Percentiles rank a stretch among this genome's conserved stretches.
Conservation (phyloP, 257 asterid genomes). For the Solanum okadae region DNA sequence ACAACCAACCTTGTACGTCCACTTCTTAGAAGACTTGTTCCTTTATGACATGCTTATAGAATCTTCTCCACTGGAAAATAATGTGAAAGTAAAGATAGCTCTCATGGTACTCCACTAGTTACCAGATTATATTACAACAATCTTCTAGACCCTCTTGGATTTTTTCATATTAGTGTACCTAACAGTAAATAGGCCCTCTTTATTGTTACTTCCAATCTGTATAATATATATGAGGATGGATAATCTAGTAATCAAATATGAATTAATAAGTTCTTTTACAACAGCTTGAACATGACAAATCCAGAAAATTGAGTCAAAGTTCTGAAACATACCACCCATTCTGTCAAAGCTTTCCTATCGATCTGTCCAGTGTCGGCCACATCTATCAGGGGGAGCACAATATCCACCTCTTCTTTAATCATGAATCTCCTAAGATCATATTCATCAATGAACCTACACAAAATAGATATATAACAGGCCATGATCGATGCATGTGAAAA, state of each 20-base stretch:
- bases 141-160: too few species aligned
- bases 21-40: neutral
- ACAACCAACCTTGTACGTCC: neutral
- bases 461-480: neutral
- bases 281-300: neutral
- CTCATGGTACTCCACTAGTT: neutral
- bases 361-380: conserved; percentile 55
- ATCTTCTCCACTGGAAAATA: neutral
- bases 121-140: too few species aligned
- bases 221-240: neutral
- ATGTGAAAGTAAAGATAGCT: neutral
- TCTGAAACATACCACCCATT: conserved; percentile 60
- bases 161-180: neutral
- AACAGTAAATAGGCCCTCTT: neutral
- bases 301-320: neutral
- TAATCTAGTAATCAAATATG: neutral
- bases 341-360: conserved; percentile 48
- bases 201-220: neutral
- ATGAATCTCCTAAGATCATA: conserved; percentile 61
- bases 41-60: neutral
- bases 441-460: conserved; percentile 54
- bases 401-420: conserved; percentile 79
- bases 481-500: neutral
- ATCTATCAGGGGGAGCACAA: conserved; percentile 63
- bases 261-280: neutral